Percentiles rank a stretch among this genome's conserved stretches.
Conservation (phyloP, 78 protist genomes). For the Planoprotostelium fungivorum region DNA sequence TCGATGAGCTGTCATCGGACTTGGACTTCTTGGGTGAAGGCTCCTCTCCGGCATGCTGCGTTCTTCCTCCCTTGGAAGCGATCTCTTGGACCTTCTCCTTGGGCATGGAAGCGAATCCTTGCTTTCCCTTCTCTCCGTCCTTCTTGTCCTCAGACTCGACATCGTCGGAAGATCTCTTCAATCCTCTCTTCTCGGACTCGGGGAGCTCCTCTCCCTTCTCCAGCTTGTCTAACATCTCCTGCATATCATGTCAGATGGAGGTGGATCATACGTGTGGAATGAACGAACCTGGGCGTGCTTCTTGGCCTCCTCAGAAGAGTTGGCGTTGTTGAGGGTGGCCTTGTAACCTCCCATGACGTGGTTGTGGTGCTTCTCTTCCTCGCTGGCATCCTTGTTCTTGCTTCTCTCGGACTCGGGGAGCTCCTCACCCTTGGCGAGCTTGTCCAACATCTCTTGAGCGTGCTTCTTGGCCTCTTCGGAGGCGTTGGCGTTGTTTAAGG, state of each 20-base stretch:
- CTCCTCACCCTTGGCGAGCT: background rate
- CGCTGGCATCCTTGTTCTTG: background rate
- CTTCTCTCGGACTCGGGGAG: background rate
- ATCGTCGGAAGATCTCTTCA: background rate
- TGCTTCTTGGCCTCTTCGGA: background rate
- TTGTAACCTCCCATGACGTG: background rate
- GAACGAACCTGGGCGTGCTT: background rate
- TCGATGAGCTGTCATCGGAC: too few relatives aligned
- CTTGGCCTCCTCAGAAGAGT: conserved; percentile 2
- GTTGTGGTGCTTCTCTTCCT: background rate
- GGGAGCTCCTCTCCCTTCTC: background rate
- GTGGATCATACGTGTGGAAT: too few relatives aligned
- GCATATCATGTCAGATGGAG: too few relatives aligned
- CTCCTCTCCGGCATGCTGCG: too few relatives aligned
- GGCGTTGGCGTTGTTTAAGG: background rate
- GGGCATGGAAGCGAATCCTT: too few relatives aligned
- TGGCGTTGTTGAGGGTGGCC: background rate
- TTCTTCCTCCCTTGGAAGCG: too few relatives aligned
- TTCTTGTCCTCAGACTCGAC: background rate
- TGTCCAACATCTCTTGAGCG: background rate
- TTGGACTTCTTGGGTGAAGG: too few relatives aligned
- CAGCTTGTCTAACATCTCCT: background rate
- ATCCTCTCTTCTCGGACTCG: background rate
- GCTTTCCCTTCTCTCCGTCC: too few relatives aligned
- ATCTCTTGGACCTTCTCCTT: too few relatives aligned